Conservation (phyloP, 2,329 filamentous ascomycete species). For the Alternaria brassicicola region DNA sequence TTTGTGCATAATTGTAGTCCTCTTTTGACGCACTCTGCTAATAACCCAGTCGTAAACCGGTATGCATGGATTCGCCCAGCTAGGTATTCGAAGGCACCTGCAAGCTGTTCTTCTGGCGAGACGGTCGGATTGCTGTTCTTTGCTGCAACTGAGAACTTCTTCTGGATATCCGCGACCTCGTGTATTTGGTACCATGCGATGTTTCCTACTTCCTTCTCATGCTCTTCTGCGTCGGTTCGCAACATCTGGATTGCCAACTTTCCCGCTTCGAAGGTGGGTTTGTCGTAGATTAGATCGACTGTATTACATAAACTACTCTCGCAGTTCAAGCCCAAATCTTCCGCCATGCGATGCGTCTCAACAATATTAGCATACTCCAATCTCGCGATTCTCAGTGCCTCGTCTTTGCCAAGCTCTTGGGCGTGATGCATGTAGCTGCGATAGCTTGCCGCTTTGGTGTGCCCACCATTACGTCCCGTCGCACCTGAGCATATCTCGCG, state of each 20-base stretch:
- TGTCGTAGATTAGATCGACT: constrained; percentile 64
- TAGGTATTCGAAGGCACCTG: constrained; percentile 41
- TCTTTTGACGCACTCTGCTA: constrained; percentile 33
- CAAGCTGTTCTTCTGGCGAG: constrained; percentile 23
- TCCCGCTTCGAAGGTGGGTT: constrained; percentile 35
- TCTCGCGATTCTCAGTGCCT: constrained; percentile 54
- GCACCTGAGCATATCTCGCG: constrained; percentile 49
- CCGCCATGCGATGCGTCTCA: constrained; percentile 62
- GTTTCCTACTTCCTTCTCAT: constrained; percentile 30
- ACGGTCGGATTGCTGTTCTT: constrained; percentile 28
- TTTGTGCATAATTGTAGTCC: constrained; percentile 39
- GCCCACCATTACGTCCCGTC: constrained; percentile 54
- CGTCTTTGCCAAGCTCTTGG: constrained; percentile 53
- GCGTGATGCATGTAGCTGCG: constrained; percentile 59
- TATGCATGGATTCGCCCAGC: constrained; percentile 45
- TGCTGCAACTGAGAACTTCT: constrained; percentile 25
- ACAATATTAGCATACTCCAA: constrained; percentile 55
- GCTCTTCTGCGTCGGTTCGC: constrained; percentile 24
- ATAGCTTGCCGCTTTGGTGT: constrained; percentile 59
- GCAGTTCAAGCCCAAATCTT: constrained; percentile 50
- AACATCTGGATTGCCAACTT: constrained; percentile 34
- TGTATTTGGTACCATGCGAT: constrained; percentile 41
- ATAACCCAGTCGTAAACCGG: constrained; percentile 35
- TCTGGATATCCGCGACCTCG: constrained; percentile 15
- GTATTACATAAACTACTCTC: constrained; percentile 61